phyloP scores from a whole-genome alignment of 345 rosid genomes.

The Populus simonii region DNA sequence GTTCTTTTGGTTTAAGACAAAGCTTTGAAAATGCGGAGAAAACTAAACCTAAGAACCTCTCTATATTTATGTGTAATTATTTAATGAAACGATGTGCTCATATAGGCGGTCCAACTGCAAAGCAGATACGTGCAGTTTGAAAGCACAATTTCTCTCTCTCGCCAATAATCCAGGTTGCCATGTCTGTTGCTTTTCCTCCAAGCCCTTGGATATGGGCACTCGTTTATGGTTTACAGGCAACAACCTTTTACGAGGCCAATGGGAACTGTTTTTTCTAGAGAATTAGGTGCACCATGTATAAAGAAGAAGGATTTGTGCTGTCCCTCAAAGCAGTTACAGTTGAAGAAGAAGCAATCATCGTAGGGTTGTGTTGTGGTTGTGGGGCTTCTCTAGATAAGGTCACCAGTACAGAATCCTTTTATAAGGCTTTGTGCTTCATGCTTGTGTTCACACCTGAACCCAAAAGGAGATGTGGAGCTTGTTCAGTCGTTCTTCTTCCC shows the following conservation, averaged over 20 bases:
- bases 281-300: neutral
- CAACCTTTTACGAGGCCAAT: neutral
- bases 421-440: neutral
- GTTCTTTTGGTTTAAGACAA: neutral
- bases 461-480: neutral
- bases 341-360: constrained; percentile 19
- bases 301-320: constrained; percentile 10
- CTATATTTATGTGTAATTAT: neutral
- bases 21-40: neutral
- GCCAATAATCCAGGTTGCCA: constrained; percentile 18
- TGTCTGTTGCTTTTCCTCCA: constrained; percentile 33
- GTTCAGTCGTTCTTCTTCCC: neutral
- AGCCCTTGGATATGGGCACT: constrained; percentile 13
- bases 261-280: constrained; percentile 3
- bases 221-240: neutral
- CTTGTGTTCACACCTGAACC: constrained; percentile 22
- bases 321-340: constrained; percentile 28
- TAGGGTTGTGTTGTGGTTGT: neutral
- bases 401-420: constrained; percentile 13
- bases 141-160: neutral
- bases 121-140: neutral
- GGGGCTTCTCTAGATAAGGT: constrained; percentile 23
- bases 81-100: neutral
- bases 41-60: neutral
- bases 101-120: constrained; percentile 9